A percentile compares a stretch with the other conserved stretches of the same genome.
Evolutionary conservation across 257 asterid species (phyloP).

Genomic region (Primulina eburnea): DNA sequence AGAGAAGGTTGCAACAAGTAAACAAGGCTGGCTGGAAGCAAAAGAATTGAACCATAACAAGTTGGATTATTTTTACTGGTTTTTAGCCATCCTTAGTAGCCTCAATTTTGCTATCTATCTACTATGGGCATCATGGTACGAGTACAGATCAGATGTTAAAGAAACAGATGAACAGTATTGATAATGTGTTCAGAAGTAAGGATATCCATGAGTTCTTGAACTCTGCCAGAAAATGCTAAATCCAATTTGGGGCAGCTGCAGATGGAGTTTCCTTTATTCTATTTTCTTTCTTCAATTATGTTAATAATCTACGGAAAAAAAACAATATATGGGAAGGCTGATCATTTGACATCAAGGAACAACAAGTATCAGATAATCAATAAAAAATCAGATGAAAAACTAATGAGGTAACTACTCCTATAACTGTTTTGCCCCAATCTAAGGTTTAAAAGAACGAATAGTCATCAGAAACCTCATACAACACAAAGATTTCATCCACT

Average conservation of each 20-base stretch:
- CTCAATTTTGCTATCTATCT: slow-evolving; percentile 45
- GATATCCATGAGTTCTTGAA: neutral
- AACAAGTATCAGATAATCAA: neutral
- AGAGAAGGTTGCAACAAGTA: slow-evolving; percentile 28
- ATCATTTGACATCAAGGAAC: neutral
- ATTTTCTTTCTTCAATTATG: neutral
- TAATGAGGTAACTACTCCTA: neutral
- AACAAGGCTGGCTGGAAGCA: slow-evolving; percentile 50
- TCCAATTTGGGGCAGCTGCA: neutral
- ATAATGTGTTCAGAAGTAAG: neutral
- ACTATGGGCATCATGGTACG: slow-evolving; percentile 56
- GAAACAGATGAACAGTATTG: slow-evolving; percentile 11
- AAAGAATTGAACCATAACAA: slow-evolving; percentile 44
- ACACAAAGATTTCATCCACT: neutral
- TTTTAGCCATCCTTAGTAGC: slow-evolving; percentile 43
- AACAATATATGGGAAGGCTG: neutral
- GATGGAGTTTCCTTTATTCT: neutral
- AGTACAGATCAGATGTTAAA: slow-evolving; percentile 38
- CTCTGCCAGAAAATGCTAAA: neutral
- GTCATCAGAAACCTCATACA: neutral
- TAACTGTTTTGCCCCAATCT: neutral
- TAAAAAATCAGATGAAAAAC: no score
- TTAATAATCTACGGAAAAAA: neutral
- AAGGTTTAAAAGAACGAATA: neutral
- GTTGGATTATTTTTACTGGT: slow-evolving; percentile 47